Base-by-base conservation (phyloP, 768 basidiomycete genomes). In the Kockovaella imperatae region DNA sequence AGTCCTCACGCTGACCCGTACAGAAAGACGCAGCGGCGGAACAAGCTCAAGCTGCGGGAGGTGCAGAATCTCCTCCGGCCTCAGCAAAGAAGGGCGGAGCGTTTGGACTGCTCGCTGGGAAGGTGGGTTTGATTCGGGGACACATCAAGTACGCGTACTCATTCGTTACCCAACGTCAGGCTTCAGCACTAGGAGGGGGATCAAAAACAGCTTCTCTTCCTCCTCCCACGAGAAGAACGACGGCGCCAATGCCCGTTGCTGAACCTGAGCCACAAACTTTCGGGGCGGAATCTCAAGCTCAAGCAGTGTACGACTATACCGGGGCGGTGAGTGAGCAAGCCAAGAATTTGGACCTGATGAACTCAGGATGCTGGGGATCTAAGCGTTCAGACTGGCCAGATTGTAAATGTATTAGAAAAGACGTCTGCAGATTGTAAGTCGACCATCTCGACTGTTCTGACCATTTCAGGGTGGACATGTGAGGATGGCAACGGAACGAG, bases 381-480 rank as follows among this genome's bases (percentile, higher is more conserved):
- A 20, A 17, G 35, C 14, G 62, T 67, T 4, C 59, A 67, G 30
- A 35, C 46, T 5, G 48, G 49, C n/a, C 59, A 67, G 49, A 49
- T 64, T 20, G 59, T 67, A 3, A 61, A 59, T 43, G 35, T 67
- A 20, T 17, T 60, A 7, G 59, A 61, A 34, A 60, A 59, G 59
- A 67, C 64, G 11, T 63, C 61, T 39, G 47, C 29, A 1, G 64
- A 67, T 44, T 67, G 64, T 67, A 38, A 61, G 64, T 50, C 1
- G n/a, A 28, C 13, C 39, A 8, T 8, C n/a, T 21, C 6, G 7
- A 30, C 15, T 18, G 40, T 44, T 44, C 3, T 36, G 31, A n/a
- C 35, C 24, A 32, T n/a, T 45, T 17, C 45, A 67, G 64, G 64
- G 64, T 67, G 64, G 64, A 67, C 59, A 34, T 67, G 64, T 34